These are phyloP conservation scores for Clathrospora elynae DNA, from an alignment of 2,329 filamentous ascomycete genomes.

Conservation along the genomic window DNA sequence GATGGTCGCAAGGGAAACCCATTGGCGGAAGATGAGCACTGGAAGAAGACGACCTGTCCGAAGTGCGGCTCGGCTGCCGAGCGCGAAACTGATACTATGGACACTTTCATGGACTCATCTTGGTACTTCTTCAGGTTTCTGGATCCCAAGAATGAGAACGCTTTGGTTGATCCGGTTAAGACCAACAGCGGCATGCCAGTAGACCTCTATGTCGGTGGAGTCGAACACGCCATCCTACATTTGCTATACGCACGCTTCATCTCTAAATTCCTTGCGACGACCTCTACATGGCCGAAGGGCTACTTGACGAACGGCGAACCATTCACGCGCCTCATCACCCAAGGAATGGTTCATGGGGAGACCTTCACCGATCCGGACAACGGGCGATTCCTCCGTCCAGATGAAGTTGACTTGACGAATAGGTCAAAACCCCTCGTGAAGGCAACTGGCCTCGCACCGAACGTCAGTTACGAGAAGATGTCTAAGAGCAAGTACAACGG, in stretches of 20 bases:
- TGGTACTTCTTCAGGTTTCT: constrained; percentile 89
- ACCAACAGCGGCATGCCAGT: constrained; percentile 69
- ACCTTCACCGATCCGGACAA: constrained; percentile 77
- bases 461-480: constrained; percentile 84
- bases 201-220: constrained; percentile 85
- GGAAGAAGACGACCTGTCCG: constrained; percentile 77
- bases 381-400: constrained; percentile 75
- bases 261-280: constrained; percentile 78
- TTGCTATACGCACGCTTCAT: constrained; percentile 88
- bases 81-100: constrained; percentile 92
- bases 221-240: constrained; percentile 90
- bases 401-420: constrained; percentile 70
- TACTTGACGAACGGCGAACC: constrained; percentile 65
- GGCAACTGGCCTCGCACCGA: constrained; percentile 63
- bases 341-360: constrained; percentile 92
- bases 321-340: constrained; percentile 80
- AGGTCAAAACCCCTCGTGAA: constrained; percentile 64
- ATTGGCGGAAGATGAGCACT: constrained; percentile 71
- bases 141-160: constrained; percentile 68
- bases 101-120: constrained; percentile 93
- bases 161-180: constrained; percentile 66
- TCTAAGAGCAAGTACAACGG: constrained; percentile 94
- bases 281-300: constrained; percentile 51
- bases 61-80: constrained; percentile 71
- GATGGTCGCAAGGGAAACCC: constrained; percentile 76